Evolutionary conservation across 164 flowering plant genomes (phyloP), one percentile per base, ranked within the genome.

Genomic region (Magnolia officinalis): DNA sequence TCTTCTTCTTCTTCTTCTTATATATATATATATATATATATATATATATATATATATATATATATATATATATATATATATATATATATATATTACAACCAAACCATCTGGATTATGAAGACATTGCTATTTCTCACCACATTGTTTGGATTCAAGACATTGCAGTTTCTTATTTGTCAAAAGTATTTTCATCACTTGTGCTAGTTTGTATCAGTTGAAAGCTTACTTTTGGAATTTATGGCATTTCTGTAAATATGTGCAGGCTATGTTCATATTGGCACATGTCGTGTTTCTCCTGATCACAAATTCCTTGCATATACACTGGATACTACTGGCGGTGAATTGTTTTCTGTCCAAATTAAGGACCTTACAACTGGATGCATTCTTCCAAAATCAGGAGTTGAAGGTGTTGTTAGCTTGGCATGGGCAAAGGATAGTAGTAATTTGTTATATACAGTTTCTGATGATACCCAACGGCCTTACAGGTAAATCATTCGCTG

Each of bases 191-290:
- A 26, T 26, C 29, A 26, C 29, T 26, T 26, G 29, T 26, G 29
- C 29, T 13, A 52, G 58, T 52, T 11, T 65, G 24, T 13, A 67
- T 13, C 8, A 50, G 4, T 67, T 13, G 14, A n/a, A 37, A 9
- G 19, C 26, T 49, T 2, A 50, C 7, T 8, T 26, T 45, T 70
- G 52, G 20, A 18, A 29, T 72, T 45, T 21, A 49, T 45, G 11
- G 13, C 8, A 2, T 11, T 16, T 37, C 63, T 63, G 52, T 67
- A 11, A 71, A 19, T 50, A 63, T 61, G 9, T 76, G 78, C 78
- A 95, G 99, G 98, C 78, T 95, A 95, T 87, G 95, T 95, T 67
- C 96, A 95, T 81, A 87, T 93, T 55, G 98, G 98, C 71, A 86
- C 91, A 61, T 96, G 97, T 71, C 84, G 96, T 51, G 83, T 93